phyloP scores from a whole-genome alignment of 2,329 filamentous ascomycete species.

The Sporothrix curviconia region DNA sequence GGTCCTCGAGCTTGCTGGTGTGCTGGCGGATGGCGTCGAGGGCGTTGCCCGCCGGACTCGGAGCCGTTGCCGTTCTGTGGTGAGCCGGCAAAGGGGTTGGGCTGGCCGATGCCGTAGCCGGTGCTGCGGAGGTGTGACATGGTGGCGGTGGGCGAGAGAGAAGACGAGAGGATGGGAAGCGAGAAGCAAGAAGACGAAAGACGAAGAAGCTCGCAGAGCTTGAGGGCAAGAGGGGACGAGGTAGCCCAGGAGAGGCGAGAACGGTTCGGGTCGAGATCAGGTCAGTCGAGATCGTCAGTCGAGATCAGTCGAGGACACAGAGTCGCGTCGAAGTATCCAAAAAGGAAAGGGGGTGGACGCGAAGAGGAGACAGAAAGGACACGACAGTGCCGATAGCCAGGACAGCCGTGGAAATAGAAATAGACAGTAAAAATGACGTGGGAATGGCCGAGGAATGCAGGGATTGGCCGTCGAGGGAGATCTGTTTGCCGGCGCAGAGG shows the following conservation, averaged over 20 bases:
- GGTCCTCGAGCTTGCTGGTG: conserved; percentile 97
- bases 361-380: not conserved
- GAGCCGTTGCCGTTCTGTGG: conserved; percentile 39
- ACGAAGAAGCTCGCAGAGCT: not conserved
- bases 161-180: not conserved
- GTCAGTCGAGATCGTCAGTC: not conserved
- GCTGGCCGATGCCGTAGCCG: conserved; percentile 75
- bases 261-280: not conserved
- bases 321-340: not conserved
- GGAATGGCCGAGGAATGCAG: no score
- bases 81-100: conserved; percentile 62
- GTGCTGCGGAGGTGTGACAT: conserved; percentile 55
- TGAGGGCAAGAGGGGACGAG: no score
- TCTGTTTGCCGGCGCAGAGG: no score
- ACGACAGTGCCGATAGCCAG: not conserved
- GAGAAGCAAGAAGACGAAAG: not conserved
- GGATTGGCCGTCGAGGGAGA: not conserved
- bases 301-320: not conserved
- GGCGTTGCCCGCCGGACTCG: conserved; percentile 65
- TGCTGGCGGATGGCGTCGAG: conserved; percentile 88
- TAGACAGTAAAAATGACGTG: not conserved
- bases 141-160: conserved; percentile 9
- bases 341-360: not conserved
- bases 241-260: not conserved
- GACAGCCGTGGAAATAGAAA: not conserved